Conservation (phyloP, 805 yeast genomes). For the Starmerella potacharoeniae region DNA sequence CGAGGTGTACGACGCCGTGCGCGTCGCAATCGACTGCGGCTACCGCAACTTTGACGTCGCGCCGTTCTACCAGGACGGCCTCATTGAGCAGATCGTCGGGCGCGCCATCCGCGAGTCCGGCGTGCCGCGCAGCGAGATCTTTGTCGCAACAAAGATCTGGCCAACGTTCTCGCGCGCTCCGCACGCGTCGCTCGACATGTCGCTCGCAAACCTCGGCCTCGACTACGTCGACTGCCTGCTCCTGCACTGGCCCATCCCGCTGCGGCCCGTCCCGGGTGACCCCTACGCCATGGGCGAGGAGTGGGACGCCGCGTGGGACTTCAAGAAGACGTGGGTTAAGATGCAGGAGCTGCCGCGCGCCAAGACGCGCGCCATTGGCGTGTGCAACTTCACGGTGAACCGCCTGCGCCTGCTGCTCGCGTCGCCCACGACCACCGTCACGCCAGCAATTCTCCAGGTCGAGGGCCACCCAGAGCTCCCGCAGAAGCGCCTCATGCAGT, state of each 20-base stretch:
- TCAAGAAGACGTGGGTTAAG: slow-evolving; percentile 48
- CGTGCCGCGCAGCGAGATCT: slow-evolving; percentile 51
- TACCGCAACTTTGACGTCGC: slow-evolving; percentile 75
- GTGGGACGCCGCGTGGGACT: slow-evolving; percentile 26
- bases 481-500: slow-evolving; percentile 48
- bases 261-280: slow-evolving; percentile 15
- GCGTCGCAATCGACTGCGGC: slow-evolving; percentile 50
- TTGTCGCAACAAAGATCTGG: slow-evolving; percentile 57
- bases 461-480: slow-evolving; percentile 66
- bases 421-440: slow-evolving; percentile 33
- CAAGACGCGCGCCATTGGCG: slow-evolving; percentile 55
- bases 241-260: slow-evolving; percentile 67
- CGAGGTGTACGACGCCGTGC: slow-evolving; percentile 41
- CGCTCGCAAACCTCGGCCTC: slow-evolving; percentile 51
- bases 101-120: slow-evolving; percentile 27
- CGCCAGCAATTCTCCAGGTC: slow-evolving; percentile 61
- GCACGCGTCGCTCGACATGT: slow-evolving; percentile 42
- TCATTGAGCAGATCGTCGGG: slow-evolving; percentile 48
- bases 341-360: slow-evolving; percentile 49
- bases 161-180: slow-evolving; percentile 33
- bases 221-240: slow-evolving; percentile 71
- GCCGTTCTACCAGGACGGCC: slow-evolving; percentile 44
- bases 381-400: slow-evolving; percentile 51
- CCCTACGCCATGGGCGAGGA: slow-evolving; percentile 22
- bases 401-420: slow-evolving; percentile 40